Evolutionary conservation across 441 rosid species (phyloP), one percentile per base, ranked within the genome.

Genomic region (Eruca vesicaria): DNA sequence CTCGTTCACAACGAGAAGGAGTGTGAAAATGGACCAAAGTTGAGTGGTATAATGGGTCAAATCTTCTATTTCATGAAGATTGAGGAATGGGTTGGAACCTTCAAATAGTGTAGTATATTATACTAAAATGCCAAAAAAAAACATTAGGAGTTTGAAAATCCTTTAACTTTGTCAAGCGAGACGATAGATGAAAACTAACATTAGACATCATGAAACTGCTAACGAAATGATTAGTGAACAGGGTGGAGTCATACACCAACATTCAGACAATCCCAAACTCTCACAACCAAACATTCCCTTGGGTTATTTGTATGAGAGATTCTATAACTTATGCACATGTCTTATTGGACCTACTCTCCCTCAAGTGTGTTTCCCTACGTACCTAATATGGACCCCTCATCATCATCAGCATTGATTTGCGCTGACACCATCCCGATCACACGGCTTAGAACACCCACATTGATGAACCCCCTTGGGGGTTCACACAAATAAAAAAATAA

Each of bases 221-320:
- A 57, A 65, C 53, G 20, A 23, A 64, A 57, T 58, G 72, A 68
- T 68, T 32, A n/a, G 56, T 5, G 67, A 76, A 68, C 77, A 68
- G 58, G 76, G 65, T 55, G 75, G 69, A 65, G 68, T 75, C 66
- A 67, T 78, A 68, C 69, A 66, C 75, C 69, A 67, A 63, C 64
- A 56, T 62, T 15, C 69, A 72, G 63, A 61, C 76, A 77, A 77
- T 71, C 35, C 53, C 62, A 50, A 59, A 59, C 80, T 35, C 76
- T 23, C 61, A 63, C 72, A 71, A 77, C 80, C 64, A 77, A 71
- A 77, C 33, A 35, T 26, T 65, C 68, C 68, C 55, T 52, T 65
- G 80, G 63, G 32, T 64, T 72, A 75, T 68, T 53, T 74, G 15
- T 33, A 59, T 66, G 78, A 23, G 26, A 63, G 71, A 72, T 75